A percentile compares a stretch with the other conserved stretches of the same genome.
Conservation (phyloP, 805 yeast genomes). For the Teunomyces panamensis region DNA sequence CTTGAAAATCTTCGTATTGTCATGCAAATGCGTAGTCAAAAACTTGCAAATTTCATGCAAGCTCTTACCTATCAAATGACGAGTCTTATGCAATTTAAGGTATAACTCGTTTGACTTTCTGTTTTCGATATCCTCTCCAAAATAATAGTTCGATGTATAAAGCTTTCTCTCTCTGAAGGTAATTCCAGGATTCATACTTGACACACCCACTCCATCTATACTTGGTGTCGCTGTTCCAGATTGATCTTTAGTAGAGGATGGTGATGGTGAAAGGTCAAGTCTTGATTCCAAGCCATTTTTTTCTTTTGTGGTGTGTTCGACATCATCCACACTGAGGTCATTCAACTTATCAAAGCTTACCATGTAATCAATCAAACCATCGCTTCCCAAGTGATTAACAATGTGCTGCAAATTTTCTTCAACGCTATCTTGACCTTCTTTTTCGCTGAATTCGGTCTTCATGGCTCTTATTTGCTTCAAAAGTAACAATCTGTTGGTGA, state of each 20-base stretch:
- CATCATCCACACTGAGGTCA: conserved; percentile 12
- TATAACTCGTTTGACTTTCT: conserved; percentile 34
- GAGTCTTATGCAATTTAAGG: conserved; percentile 52
- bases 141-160: conserved; percentile 63
- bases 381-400: conserved; percentile 14
- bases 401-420: conserved; percentile 34
- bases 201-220: conserved; percentile 41
- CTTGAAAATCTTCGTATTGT: conserved; percentile 62
- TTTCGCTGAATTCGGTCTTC: conserved; percentile 16
- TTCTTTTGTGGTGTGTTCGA: conserved; percentile 14
- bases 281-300: conserved; percentile 4
- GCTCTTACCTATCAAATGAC: conserved; percentile 58
- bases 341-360: conserved; percentile 6
- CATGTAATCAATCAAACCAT: conserved; percentile 16
- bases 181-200: conserved; percentile 52
- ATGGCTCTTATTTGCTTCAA: conserved; percentile 30
- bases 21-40: conserved; percentile 50
- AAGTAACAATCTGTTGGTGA: conserved; percentile 33
- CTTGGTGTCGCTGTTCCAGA: conserved; percentile 43
- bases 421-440: conserved; percentile 26
- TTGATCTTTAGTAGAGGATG: conserved; percentile 20
- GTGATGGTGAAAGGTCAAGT: conserved; percentile 5
- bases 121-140: conserved; percentile 52
- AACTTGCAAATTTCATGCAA: conserved; percentile 57
- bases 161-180: conserved; percentile 60